A percentile compares a stretch with the other conserved stretches of the same genome.
Conservation (phyloP, 306 rosid genomes). For the Corylus avellana region DNA sequence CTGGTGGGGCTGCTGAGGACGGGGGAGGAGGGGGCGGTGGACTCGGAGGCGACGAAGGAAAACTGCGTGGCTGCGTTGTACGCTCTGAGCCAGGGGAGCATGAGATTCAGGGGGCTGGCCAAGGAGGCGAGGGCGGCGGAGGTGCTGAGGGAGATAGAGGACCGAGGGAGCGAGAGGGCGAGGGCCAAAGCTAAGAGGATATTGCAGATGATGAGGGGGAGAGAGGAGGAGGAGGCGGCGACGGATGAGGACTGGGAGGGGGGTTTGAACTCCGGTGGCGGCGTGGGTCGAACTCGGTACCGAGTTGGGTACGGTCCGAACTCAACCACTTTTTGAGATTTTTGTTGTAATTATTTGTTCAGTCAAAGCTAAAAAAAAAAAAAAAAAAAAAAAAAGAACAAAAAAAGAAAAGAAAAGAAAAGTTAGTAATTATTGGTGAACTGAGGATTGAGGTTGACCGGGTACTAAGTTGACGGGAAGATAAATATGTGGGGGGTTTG, state of each 20-base stretch:
- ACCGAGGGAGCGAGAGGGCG: conserved; percentile 80
- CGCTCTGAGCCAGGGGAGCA: conserved; percentile 75
- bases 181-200: conserved; percentile 75
- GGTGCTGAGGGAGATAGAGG: conserved; percentile 66
- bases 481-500: neutral
- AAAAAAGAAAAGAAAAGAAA: neutral
- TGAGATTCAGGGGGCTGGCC: conserved; percentile 86
- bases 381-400: neutral
- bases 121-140: conserved; percentile 78
- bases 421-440: conserved; percentile 1
- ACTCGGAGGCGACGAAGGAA: conserved; percentile 77
- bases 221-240: conserved; percentile 45
- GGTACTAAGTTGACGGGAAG: neutral
- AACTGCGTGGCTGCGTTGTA: conserved; percentile 76
- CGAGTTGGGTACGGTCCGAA: conserved; percentile 46
- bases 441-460: neutral
- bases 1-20: conserved; percentile 63
- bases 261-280: conserved; percentile 33
- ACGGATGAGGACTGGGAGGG: conserved; percentile 25
- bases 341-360: conserved; percentile 24
- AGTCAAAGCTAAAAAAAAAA: neutral
- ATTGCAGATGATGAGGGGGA: conserved; percentile 63
- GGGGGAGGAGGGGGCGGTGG: conserved; percentile 40
- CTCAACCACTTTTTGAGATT: conserved; percentile 57
- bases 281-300: conserved; percentile 38